Conservation (phyloP, 768 basidiomycete species). For the Steccherinum ochraceum region DNA sequence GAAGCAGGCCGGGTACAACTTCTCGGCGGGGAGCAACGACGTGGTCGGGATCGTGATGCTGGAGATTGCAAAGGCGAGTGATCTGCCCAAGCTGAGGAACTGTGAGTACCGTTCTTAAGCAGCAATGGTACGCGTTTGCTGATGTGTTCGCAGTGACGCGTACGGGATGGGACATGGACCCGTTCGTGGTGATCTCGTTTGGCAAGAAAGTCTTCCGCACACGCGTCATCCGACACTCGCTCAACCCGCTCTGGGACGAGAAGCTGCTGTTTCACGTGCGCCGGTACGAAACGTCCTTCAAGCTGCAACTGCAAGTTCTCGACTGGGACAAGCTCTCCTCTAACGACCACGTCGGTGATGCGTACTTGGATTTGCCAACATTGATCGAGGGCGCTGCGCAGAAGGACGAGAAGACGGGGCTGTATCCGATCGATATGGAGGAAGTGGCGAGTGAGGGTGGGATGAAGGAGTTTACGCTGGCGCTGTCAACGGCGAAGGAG, state of each 20-base stretch:
- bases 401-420: conserved; percentile 45
- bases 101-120: conserved; percentile 43
- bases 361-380: conserved; percentile 61
- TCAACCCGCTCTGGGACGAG: conserved; percentile 91
- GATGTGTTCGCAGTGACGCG: conserved; percentile 54
- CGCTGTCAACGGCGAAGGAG: conserved; percentile 54
- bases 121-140: neutral
- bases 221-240: conserved; percentile 75
- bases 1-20: conserved; percentile 46
- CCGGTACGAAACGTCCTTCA: conserved; percentile 74
- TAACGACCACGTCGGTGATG: conserved; percentile 88
- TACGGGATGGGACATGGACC: conserved; percentile 94
- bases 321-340: conserved; percentile 95
- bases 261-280: conserved; percentile 94
- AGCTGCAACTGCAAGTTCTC: conserved; percentile 75
- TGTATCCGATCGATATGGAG: conserved; percentile 48
- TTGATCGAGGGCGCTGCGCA: conserved; percentile 45
- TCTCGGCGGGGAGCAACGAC: conserved; percentile 61
- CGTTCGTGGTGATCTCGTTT: conserved; percentile 93
- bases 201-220: conserved; percentile 97
- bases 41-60: conserved; percentile 93
- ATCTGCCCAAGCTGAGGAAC: conserved; percentile 82
- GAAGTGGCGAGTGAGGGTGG: conserved; percentile 33
- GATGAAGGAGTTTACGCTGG: conserved; percentile 71
- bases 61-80: conserved; percentile 78